A percentile compares a stretch with the other conserved stretches of the same genome.
Evolutionary conservation across 2,329 filamentous ascomycete species (phyloP).

Genomic region (Fusarium sp.): DNA sequence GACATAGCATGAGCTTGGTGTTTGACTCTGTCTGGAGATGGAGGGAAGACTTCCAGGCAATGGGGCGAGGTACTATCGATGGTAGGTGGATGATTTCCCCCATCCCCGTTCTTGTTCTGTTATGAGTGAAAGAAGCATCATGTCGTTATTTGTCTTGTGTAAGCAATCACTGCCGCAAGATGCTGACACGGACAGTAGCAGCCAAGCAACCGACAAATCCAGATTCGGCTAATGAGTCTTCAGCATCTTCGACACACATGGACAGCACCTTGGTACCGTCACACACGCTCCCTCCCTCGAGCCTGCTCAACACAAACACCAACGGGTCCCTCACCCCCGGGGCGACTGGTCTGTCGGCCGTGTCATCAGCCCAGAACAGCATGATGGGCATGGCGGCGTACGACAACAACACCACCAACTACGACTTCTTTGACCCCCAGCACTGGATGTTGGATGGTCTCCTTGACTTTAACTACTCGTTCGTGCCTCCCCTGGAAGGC

Average conservation of each 20-base stretch:
- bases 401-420: constrained; percentile 75
- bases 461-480: constrained; percentile 81
- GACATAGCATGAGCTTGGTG: constrained; percentile 87
- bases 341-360: constrained; percentile 58
- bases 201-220: constrained; percentile 89
- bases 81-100: constrained; percentile 62
- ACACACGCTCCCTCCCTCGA: constrained; percentile 55
- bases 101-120: constrained; percentile 16
- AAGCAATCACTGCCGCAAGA: constrained; percentile 23
- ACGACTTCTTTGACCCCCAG: constrained; percentile 91
- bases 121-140: constrained; percentile 38
- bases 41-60: constrained; percentile 82
- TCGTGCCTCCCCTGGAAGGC: constrained; percentile 66
- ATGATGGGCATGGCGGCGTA: constrained; percentile 69
- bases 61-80: constrained; percentile 77
- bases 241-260: constrained; percentile 74
- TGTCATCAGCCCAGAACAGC: constrained; percentile 55
- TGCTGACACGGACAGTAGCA: constrained; percentile 57
- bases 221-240: constrained; percentile 80
- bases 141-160: constrained; percentile 38
- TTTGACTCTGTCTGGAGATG: constrained; percentile 90
- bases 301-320: constrained; percentile 55
- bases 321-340: constrained; percentile 67
- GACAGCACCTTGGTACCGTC: constrained; percentile 69
- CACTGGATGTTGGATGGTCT: constrained; percentile 94